These are phyloP conservation scores for Didymella exigua DNA, from an alignment of 2,329 filamentous ascomycete species.

Conservation along the genomic window DNA sequence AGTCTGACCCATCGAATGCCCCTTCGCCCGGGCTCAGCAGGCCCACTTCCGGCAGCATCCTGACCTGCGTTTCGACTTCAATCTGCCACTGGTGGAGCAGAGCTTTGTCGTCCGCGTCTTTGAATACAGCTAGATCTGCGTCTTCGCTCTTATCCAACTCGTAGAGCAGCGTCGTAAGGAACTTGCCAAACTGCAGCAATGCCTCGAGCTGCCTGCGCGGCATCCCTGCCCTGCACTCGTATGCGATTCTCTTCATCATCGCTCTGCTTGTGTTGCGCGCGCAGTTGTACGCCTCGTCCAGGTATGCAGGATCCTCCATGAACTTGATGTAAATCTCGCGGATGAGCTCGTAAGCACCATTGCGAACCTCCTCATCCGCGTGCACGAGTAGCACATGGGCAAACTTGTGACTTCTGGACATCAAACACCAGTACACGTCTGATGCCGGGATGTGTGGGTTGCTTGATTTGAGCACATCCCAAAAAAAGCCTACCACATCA, in stretches of 20 bases:
- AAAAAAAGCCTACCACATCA: constrained; percentile 36
- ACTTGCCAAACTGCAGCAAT: constrained; percentile 29
- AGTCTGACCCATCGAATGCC: constrained; percentile 44
- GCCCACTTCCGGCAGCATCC: constrained; percentile 37
- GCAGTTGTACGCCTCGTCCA: constrained; percentile 19
- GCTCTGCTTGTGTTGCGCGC: not conserved
- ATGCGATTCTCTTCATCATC: constrained; percentile 24
- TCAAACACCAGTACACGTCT: constrained; percentile 28
- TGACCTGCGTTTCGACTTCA: constrained; percentile 32
- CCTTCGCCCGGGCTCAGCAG: constrained; percentile 39
- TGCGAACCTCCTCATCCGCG: constrained; percentile 37
- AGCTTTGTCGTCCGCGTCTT: constrained; percentile 27
- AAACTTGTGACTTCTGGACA: constrained; percentile 26
- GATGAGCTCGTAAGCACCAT: constrained; percentile 26
- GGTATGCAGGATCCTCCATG: constrained; percentile 6
- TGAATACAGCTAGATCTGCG: constrained; percentile 24
- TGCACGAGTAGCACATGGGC: constrained; percentile 36
- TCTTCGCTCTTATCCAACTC: constrained; percentile 29
- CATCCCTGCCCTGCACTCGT: constrained; percentile 32
- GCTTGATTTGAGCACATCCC: not conserved
- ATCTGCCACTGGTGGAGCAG: constrained; percentile 31
- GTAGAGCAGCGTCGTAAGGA: constrained; percentile 29
- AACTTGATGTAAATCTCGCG: constrained; percentile 30
- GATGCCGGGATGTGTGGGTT: not conserved
- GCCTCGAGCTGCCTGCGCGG: constrained; percentile 33